Conservation (phyloP, 805 yeast genomes). For the Sugiyamaella marilandica region DNA sequence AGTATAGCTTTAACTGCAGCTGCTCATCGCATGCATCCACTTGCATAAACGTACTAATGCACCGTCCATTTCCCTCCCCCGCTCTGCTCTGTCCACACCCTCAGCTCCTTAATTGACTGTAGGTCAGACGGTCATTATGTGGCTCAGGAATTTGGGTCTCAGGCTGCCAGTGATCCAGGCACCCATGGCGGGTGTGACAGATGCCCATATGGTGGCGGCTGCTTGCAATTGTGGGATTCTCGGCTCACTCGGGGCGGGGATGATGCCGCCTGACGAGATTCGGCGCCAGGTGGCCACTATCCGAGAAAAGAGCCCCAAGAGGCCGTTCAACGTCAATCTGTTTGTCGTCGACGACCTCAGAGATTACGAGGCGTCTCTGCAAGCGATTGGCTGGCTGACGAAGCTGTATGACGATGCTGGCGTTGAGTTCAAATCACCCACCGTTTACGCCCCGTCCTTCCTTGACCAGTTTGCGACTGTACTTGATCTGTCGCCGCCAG, state of each 20-base stretch:
- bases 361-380: slow-evolving; percentile 1
- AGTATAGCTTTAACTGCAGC: too few species aligned
- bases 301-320: slow-evolving; percentile 1
- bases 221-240: slow-evolving; percentile 43
- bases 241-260: slow-evolving; percentile 46
- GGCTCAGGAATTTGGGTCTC: slow-evolving; percentile 1
- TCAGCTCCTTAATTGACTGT: too few species aligned
- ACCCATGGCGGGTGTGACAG: slow-evolving; percentile 58
- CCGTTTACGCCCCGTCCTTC: slow-evolving; percentile 17
- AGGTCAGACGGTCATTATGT: too few species aligned
- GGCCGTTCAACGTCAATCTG: slow-evolving; percentile 25
- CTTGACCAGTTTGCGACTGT: slow-evolving; percentile 21
- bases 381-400: slow-evolving; percentile 11
- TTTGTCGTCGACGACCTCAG: slow-evolving; percentile 14
- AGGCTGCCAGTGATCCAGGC: slow-evolving; percentile 41
- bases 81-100: too few species aligned
- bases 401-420: slow-evolving; percentile 8
- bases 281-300: slow-evolving; percentile 14
- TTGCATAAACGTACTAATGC: too few species aligned
- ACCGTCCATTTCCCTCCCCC: too few species aligned
- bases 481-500: slow-evolving; percentile 35
- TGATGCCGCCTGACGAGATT: slow-evolving; percentile 20
- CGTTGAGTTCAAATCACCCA: slow-evolving; percentile 1
- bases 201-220: slow-evolving; percentile 41
- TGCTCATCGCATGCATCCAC: too few species aligned